Conservation (phyloP, 1,284 basidiomycete genomes). For the Naganishia sp. region DNA sequence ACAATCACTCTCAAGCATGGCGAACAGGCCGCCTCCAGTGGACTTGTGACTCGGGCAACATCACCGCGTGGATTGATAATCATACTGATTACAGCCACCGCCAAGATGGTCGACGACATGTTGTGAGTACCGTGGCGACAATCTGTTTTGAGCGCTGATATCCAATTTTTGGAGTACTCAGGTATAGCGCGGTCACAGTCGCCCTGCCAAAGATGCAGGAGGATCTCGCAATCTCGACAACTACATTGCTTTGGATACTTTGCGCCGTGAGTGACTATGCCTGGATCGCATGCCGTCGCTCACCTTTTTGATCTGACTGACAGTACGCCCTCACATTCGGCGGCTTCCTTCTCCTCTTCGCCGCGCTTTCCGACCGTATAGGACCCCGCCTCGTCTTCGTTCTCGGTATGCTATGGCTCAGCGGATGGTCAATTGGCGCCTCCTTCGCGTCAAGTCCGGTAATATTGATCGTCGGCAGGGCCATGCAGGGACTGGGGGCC, state of each 20-base stretch:
- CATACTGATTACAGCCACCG: background rate
- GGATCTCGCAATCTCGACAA: constrained; percentile 1
- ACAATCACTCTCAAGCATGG: background rate
- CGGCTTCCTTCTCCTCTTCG: constrained; percentile 16
- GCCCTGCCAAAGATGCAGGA: constrained; percentile 1
- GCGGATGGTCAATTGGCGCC: constrained; percentile 5
- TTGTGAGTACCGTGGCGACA: background rate
- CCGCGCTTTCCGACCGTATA: constrained; percentile 4
- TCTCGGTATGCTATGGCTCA: constrained; percentile 15
- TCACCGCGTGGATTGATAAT: background rate
- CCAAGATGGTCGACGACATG: background rate
- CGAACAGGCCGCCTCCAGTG: background rate
- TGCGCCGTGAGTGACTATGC: constrained; percentile 6
- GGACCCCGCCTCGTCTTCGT: constrained; percentile 8
- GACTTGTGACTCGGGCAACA: background rate
- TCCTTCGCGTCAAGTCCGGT: constrained; percentile 3
- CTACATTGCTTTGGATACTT: constrained; percentile 2
- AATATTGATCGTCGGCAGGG: constrained; percentile 4
- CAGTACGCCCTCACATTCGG: constrained; percentile 13
- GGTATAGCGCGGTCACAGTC: background rate
- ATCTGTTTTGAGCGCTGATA: background rate
- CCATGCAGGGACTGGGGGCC: constrained; percentile 13
- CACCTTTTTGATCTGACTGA: background rate
- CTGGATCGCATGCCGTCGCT: background rate
- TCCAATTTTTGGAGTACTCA: background rate